These are phyloP conservation scores for Lasiodiplodia citricola DNA, from an alignment of 2,329 filamentous ascomycete species.

Conservation along the genomic window DNA sequence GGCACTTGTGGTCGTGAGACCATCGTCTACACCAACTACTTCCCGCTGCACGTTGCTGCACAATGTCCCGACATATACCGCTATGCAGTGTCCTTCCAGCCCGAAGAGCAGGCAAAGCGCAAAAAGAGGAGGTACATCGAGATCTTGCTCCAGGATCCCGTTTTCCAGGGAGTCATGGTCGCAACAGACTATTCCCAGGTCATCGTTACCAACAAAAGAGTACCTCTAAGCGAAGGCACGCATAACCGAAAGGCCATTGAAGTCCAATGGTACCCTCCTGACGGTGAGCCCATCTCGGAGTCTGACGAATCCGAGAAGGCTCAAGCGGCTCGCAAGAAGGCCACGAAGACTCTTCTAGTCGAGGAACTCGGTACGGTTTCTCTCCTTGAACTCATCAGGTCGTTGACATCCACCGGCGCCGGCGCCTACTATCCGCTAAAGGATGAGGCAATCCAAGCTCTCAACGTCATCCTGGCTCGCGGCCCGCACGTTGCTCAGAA, in stretches of 20 bases:
- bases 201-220: conserved; percentile 36
- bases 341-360: conserved; percentile 33
- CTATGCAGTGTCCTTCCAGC: conserved; percentile 39
- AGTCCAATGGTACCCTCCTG: conserved; percentile 38
- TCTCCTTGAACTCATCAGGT: conserved; percentile 51
- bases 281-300: conserved; percentile 34
- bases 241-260: conserved; percentile 29
- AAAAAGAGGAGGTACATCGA: conserved; percentile 57
- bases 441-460: conserved; percentile 59
- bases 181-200: conserved; percentile 49
- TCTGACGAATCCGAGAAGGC: conserved; percentile 31
- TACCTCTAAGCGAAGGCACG: conserved; percentile 30
- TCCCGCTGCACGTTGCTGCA: conserved; percentile 41
- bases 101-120: conserved; percentile 47
- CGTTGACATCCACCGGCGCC: conserved; percentile 44
- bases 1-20: conserved; percentile 46
- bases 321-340: conserved; percentile 31
- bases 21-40: conserved; percentile 50
- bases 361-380: conserved; percentile 36
- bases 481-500: conserved; percentile 48
- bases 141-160: conserved; percentile 45
- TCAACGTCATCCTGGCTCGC: conserved; percentile 64
- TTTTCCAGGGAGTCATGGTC: conserved; percentile 37
- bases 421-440: conserved; percentile 49
- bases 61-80: conserved; percentile 33